Conservation (phyloP, 768 basidiomycete species). For the Lentinula aciculospora region DNA sequence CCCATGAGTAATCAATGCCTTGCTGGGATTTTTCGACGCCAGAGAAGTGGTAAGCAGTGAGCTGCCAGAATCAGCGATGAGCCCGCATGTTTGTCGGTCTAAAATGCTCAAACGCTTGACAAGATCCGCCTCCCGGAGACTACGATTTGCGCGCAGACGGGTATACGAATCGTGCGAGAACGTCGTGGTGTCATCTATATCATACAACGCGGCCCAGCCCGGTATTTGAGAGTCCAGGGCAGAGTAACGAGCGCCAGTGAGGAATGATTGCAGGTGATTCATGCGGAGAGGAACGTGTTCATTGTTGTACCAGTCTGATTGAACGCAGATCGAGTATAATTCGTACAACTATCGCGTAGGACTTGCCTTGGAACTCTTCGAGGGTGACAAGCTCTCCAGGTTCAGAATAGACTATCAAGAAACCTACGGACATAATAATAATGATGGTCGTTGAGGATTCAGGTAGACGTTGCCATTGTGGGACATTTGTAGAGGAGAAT, state of each 20-base stretch:
- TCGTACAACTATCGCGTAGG: not conserved
- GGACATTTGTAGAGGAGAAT: not conserved
- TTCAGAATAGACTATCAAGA: slow-evolving; percentile 44
- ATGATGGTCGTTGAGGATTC: not conserved
- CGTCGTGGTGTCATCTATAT: slow-evolving; percentile 34
- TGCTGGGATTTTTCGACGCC: slow-evolving; percentile 22
- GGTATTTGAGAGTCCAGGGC: slow-evolving; percentile 30
- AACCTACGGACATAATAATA: slow-evolving; percentile 30
- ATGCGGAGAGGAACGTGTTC: slow-evolving; percentile 50
- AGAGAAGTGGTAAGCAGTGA: slow-evolving; percentile 26
- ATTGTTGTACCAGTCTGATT: slow-evolving; percentile 49
- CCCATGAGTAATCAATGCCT: slow-evolving; percentile 26
- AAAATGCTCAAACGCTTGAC: slow-evolving; percentile 36
- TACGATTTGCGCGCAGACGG: slow-evolving; percentile 35
- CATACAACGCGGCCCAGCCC: slow-evolving; percentile 46
- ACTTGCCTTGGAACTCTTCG: slow-evolving; percentile 43
- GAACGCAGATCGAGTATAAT: not conserved
- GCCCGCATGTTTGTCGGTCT: slow-evolving; percentile 36
- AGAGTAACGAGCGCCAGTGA: slow-evolving; percentile 41
- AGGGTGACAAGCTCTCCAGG: slow-evolving; percentile 34
- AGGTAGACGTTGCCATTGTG: not conserved
- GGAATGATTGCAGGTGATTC: slow-evolving; percentile 37
- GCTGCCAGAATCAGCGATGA: slow-evolving; percentile 27
- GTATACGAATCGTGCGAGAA: slow-evolving; percentile 40
- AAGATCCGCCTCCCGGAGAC: slow-evolving; percentile 35